These are phyloP conservation scores for Mikania micrantha DNA, from an alignment of 129 eudicot species.

Conservation along the genomic window DNA sequence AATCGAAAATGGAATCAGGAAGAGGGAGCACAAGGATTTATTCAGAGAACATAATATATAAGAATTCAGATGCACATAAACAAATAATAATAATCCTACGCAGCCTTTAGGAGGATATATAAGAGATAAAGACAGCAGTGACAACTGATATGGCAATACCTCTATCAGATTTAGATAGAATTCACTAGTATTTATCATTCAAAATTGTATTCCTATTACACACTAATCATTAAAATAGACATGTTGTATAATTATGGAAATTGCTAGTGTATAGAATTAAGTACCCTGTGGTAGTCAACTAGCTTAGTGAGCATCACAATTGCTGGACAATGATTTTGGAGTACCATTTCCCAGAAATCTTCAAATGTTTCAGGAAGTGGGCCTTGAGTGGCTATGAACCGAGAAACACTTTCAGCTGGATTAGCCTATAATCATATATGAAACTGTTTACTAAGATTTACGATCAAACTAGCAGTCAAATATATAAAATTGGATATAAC, in stretches of 20 bases:
- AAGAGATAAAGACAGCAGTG: not conserved
- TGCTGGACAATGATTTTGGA: slow-evolving; percentile 79
- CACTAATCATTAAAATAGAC: not conserved
- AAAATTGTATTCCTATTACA: not conserved
- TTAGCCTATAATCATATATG: slow-evolving; percentile 45
- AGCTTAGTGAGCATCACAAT: slow-evolving; percentile 86
- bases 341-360: slow-evolving; percentile 98
- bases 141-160: not conserved
- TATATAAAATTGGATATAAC: not conserved
- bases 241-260: not conserved
- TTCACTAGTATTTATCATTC: not conserved
- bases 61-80: not conserved
- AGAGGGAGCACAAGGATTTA: not conserved
- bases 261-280: slow-evolving; percentile 2
- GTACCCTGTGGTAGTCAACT: slow-evolving; percentile 79
- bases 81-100: not conserved
- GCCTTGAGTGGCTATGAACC: slow-evolving; percentile 98
- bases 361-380: slow-evolving; percentile 85
- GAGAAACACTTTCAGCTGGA: slow-evolving; percentile 63
- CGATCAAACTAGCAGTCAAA: not conserved
- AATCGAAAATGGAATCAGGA: not conserved
- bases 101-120: not conserved
- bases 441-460: not conserved
- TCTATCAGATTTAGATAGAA: not conserved
- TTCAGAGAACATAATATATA: not conserved